phyloP scores from a whole-genome alignment of 2,329 filamentous ascomycete species.

The Penicillium brevicompactum region DNA sequence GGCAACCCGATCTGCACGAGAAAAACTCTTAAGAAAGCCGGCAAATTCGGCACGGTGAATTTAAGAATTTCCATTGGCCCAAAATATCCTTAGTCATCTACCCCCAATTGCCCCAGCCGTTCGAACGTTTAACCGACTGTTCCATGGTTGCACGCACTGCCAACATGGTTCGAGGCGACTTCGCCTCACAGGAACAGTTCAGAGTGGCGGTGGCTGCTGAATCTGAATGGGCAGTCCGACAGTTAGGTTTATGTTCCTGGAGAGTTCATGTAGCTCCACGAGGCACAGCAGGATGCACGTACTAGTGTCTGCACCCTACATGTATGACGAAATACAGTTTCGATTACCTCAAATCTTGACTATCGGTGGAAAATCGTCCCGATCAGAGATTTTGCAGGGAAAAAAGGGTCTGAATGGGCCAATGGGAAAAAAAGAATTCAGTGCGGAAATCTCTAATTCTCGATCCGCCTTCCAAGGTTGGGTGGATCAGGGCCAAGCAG shows the following conservation, averaged over 20 bases:
- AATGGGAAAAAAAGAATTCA: neutral
- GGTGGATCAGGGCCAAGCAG: neutral
- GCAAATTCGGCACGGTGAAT: neutral
- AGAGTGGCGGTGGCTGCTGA: neutral
- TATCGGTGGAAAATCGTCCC: neutral
- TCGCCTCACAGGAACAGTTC: constrained; percentile 8
- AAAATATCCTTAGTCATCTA: neutral
- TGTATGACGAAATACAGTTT: too few species aligned
- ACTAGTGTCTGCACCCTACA: too few species aligned
- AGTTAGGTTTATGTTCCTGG: neutral
- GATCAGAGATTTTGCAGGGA: neutral
- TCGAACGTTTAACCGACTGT: neutral
- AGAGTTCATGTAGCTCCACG: too few species aligned
- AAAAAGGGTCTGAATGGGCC: neutral
- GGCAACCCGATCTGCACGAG: neutral
- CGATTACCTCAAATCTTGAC: neutral
- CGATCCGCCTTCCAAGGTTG: neutral
- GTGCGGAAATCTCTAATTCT: neutral
- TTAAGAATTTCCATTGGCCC: neutral
- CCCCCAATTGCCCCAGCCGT: neutral
- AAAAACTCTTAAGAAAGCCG: neutral
- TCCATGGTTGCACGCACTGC: neutral
- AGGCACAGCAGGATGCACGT: too few species aligned
- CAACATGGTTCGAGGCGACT: neutral
- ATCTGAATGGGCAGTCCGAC: constrained; percentile 2